phyloP scores from a whole-genome alignment of 352 stramenopile species.

The Phytopythium montanum region DNA sequence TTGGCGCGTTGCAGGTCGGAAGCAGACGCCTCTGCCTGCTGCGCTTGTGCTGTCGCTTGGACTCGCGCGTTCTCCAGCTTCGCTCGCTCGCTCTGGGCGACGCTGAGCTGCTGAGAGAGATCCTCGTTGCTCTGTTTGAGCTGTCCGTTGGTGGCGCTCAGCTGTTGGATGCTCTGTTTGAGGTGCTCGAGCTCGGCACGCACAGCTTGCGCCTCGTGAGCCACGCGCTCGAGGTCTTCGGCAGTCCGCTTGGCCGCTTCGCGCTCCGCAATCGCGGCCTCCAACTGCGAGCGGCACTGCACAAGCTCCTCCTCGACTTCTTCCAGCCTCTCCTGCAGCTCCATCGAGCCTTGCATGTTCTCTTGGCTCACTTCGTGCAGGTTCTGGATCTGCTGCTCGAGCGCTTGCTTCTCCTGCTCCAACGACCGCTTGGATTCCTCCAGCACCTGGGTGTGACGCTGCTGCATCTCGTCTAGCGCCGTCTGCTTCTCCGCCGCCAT shows the following conservation, averaged over 20 bases:
- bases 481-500: conserved; percentile 16
- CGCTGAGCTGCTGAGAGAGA: conserved; percentile 20
- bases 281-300: conserved; percentile 20
- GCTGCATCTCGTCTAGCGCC: conserved; percentile 22
- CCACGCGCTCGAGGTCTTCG: conserved; percentile 26
- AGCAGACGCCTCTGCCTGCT: conserved; percentile 21
- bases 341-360: conserved; percentile 44
- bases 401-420: conserved; percentile 25
- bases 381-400: conserved; percentile 61
- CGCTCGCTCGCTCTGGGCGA: conserved; percentile 25
- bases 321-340: conserved; percentile 61
- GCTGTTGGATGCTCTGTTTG: conserved; percentile 30
- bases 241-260: conserved; percentile 18
- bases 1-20: conserved; percentile 43
- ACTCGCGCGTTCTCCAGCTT: conserved; percentile 23
- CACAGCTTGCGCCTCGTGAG: conserved; percentile 3
- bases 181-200: conserved; percentile 32
- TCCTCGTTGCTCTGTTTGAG: conserved; percentile 30
- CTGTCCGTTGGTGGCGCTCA: conserved; percentile 32
- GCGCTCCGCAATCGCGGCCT: conserved; percentile 24
- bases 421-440: conserved; percentile 10
- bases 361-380: conserved; percentile 62
- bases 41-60: conserved; percentile 22
- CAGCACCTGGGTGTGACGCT: conserved; percentile 24
- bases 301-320: conserved; percentile 43